Conservation (phyloP, 441 rosid genomes). For the Breynia disticha region DNA sequence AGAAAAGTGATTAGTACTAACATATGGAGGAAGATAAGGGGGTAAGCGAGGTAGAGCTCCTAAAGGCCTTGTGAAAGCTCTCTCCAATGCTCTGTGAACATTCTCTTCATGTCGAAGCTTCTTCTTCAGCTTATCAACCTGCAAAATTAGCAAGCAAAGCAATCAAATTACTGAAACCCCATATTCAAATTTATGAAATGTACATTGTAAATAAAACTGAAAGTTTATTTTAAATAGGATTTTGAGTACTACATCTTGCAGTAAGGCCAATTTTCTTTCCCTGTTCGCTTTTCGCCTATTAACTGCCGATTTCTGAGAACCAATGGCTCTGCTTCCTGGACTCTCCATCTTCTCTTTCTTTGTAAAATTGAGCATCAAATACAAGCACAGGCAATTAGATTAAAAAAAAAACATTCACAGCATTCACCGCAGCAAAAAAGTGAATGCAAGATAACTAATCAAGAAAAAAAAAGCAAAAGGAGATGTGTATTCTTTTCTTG, state of each 20-base stretch:
- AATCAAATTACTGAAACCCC: not conserved
- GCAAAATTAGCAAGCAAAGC: constrained; percentile 5
- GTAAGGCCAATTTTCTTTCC: constrained; percentile 69
- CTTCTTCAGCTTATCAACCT: constrained; percentile 84
- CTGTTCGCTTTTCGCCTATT: constrained; percentile 50
- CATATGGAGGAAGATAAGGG: constrained; percentile 73
- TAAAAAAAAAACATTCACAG: constrained; percentile 1
- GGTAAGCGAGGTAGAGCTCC: constrained; percentile 96
- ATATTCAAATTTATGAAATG: not conserved
- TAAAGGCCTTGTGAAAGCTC: constrained; percentile 75
- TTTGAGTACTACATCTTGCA: constrained; percentile 59
- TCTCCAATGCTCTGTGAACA: constrained; percentile 73
- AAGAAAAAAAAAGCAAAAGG: constrained; percentile 11
- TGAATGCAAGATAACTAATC: too few relatives aligned
- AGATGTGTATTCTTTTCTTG: constrained; percentile 50
- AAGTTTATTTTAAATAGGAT: not conserved
- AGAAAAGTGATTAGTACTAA: constrained; percentile 24
- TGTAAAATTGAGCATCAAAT: constrained; percentile 15
- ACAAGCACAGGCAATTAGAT: constrained; percentile 15
- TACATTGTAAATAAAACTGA: not conserved
- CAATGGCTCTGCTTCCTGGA: constrained; percentile 26
- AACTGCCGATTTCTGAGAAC: constrained; percentile 33
- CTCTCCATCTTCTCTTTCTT: constrained; percentile 44
- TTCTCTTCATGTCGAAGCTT: constrained; percentile 77
- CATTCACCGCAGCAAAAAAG: too few relatives aligned